Base-by-base conservation (phyloP, 345 rosid species). In the Eucalyptus decipiens region DNA sequence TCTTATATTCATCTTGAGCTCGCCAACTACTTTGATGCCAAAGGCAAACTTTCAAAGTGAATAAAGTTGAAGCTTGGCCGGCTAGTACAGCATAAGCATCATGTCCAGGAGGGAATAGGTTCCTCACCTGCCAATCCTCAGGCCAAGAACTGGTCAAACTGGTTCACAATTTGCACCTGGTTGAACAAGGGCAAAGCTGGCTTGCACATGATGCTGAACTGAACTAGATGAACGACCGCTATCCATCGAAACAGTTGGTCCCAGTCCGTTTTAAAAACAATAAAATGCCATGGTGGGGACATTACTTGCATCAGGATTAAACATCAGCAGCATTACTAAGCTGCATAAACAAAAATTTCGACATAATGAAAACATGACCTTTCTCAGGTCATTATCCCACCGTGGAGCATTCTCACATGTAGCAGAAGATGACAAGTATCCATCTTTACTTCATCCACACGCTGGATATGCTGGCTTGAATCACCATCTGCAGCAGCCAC, bases 401-500 rank as follows among this genome's bases (percentile, higher is more conserved):
- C 93, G 98, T 95, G 62, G 97, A 95, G 91, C 95, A 95, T 95
- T 99, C 90, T 97, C 98, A n/a, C 99, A 95, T 90, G 98, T 96
- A 86, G 96, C 95, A 95, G 95, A 94, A 60, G 97, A 95, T 87
- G 98, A 95, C 98, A 93, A 87, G 94, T 94, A 93, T 95, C 98
- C 95, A 94, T 92, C 67, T 98, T 95, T 83, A 95, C 90, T 91
- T 96, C 99, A 92, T 95, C 99, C 93, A 96, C 91, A 56, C 95
- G 87, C 86, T 96, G 95, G 91, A 98, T 94, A 91, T 95, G 98
- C 90, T 96, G 99, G 87, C 97, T 96, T 85, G 99, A 96, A 92
- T 98, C 99, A 92, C 96, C 95, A 88, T 97, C 95, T 88, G 98
- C 96, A 87, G 96, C 97, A 47, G 94, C 89, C 91, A 95, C 97